Evolutionary conservation across 805 yeast species (phyloP).

Genomic region (Torulaspora indica): DNA sequence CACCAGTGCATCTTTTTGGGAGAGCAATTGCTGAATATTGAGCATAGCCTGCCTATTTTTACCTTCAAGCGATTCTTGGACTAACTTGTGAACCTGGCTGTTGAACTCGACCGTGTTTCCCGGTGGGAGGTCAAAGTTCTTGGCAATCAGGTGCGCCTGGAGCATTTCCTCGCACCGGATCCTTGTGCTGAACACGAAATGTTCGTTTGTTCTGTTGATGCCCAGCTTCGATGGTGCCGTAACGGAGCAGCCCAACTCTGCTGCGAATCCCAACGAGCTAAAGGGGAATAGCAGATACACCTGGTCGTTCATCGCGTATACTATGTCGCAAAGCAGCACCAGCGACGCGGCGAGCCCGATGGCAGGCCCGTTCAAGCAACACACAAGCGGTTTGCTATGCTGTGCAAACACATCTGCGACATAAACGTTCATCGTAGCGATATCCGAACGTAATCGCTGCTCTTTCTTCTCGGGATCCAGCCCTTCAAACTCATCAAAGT

Average conservation of each 20-base stretch:
- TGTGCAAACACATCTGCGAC: conserved; percentile 60
- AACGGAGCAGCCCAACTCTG: conserved; percentile 72
- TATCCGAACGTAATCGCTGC: conserved; percentile 44
- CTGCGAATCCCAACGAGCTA: conserved; percentile 72
- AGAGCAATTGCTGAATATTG: conserved; percentile 41
- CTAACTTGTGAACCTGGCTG: conserved; percentile 39
- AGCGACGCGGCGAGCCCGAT: conserved; percentile 72
- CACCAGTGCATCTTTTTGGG: conserved; percentile 12
- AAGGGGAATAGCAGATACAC: conserved; percentile 69
- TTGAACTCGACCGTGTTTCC: conserved; percentile 45
- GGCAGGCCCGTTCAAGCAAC: conserved; percentile 82
- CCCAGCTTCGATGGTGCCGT: conserved; percentile 69
- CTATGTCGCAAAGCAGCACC: conserved; percentile 66
- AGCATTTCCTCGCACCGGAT: conserved; percentile 51
- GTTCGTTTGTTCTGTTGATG: conserved; percentile 66
- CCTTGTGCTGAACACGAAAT: conserved; percentile 63
- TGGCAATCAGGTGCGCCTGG: conserved; percentile 56
- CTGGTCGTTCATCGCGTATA: conserved; percentile 57
- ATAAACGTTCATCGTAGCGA: conserved; percentile 61
- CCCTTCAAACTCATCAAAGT: conserved; percentile 8
- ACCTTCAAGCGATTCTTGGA: conserved; percentile 34
- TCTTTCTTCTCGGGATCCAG: conserved; percentile 19
- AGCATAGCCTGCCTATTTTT: conserved; percentile 36
- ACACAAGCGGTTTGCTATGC: conserved; percentile 65
- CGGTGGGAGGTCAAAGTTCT: conserved; percentile 42